Base-by-base conservation (phyloP, 306 rosid genomes). In the Vigna mungo region DNA sequence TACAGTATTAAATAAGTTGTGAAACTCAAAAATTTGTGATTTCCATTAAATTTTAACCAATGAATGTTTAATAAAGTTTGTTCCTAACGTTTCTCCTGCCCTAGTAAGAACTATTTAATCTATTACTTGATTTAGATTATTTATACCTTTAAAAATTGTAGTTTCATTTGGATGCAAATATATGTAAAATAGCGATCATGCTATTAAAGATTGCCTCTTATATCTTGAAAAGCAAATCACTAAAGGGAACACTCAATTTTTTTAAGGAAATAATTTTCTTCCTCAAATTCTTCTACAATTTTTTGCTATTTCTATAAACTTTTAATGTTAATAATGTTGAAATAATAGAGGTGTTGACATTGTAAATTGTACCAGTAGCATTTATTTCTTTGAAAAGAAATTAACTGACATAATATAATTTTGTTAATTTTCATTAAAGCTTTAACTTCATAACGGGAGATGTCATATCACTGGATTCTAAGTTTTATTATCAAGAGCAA, bases 361-460 rank as follows among this genome's bases (percentile, higher is more conserved):
- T 9, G 6, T 63, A 25, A 34, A 59, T 69, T 36, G 46, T 70
- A 10, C 9, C 9, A 10, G 20, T 9, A 8, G 11, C 23, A 6
- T 23, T 36, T 49, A 49, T 49, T 37, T 15, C 6, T 1, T 14
- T 44, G 68, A 0, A 25, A 25, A 25, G 27, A 25, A 25, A 25
- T 25, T 25, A 14, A 60, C 46, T 46, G 47, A 47, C n/a, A 47
- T 55, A 14, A 5, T 23, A 7, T 10, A 17, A 52, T 56, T 51
- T 39, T 52, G 43, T 64, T 54, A 25, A 72, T 53, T 80, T 72
- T 80, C 32, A 53, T 43, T 10, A 72, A 17, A 62, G 32, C 39
- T 62, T 32, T 46, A 46, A 20, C 52, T 70, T 78, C 56, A 30
- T 11, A 21, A 21, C 11, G 16, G 11, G 0, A 2, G 18, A 25